Evolutionary conservation across 495 filamentous ascomycete genomes (phyloP).

Genomic region (Lineolata rhizophorae): DNA sequence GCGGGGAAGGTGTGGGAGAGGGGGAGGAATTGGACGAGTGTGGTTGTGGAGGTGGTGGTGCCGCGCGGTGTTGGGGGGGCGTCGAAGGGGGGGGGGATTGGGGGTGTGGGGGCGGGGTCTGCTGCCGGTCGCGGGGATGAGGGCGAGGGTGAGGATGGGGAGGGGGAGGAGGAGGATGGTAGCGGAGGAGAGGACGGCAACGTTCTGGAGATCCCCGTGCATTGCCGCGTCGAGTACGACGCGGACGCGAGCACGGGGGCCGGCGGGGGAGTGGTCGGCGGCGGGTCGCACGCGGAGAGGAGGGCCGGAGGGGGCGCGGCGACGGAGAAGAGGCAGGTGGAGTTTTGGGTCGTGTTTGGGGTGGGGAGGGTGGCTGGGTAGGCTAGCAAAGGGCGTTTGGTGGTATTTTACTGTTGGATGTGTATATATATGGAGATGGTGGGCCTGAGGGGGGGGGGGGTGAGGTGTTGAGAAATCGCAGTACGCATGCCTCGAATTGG

Average conservation of each 20-base stretch:
- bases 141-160: constrained; percentile 6
- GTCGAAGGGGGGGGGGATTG: constrained; percentile 4
- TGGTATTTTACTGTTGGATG: no score
- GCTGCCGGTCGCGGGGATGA: no score
- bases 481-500: no score
- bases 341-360: constrained; percentile 87
- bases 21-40: constrained; percentile 83
- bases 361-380: constrained; percentile 78
- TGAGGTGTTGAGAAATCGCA: no score
- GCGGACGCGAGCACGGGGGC: no score
- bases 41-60: constrained; percentile 79
- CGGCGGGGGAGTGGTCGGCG: constrained; percentile 35
- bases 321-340: constrained; percentile 54
- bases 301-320: constrained; percentile 25
- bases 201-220: constrained; percentile 85
- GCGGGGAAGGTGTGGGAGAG: constrained; percentile 89
- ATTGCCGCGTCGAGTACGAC: constrained; percentile 85
- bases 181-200: constrained; percentile 68
- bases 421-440: no score
- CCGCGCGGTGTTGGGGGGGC: constrained; percentile 15
- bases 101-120: constrained; percentile 3
- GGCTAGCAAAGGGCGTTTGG: no score
- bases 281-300: constrained; percentile 20
- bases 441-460: no score
- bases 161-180: no score